These are phyloP conservation scores for Aspergillus heteromorphus DNA, from an alignment of 495 filamentous ascomycete species.

Conservation along the genomic window DNA sequence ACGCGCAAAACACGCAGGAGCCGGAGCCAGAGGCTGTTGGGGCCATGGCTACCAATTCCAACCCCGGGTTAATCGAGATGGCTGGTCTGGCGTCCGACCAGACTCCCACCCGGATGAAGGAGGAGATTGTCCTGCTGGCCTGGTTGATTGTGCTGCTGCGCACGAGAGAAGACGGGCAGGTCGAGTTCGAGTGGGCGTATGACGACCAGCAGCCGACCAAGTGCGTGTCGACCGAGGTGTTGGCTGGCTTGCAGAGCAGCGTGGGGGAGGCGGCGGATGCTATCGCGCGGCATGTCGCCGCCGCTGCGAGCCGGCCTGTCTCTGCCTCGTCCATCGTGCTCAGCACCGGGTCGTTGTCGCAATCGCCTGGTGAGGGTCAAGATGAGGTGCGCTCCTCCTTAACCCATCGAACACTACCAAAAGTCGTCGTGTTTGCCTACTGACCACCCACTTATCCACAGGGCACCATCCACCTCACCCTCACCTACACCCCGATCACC, in stretches of 20 bases:
- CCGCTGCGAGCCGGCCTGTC: not conserved
- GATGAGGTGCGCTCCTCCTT: slow-evolving; percentile 20
- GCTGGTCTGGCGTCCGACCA: slow-evolving; percentile 16
- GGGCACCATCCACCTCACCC: slow-evolving; percentile 24
- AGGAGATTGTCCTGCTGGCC: slow-evolving; percentile 37
- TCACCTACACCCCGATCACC: slow-evolving; percentile 19
- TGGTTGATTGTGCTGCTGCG: slow-evolving; percentile 40
- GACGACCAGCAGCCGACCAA: slow-evolving; percentile 4
- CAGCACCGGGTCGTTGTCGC: slow-evolving; percentile 25
- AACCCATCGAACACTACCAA: not conserved
- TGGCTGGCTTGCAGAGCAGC: slow-evolving; percentile 21
- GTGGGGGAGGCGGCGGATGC: slow-evolving; percentile 15
- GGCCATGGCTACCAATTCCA: slow-evolving; percentile 4
- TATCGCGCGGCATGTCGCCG: slow-evolving; percentile 19
- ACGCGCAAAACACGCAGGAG: slow-evolving; percentile 10
- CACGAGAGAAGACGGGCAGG: slow-evolving; percentile 32
- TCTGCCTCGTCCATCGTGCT: slow-evolving; percentile 24
- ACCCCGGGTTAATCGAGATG: slow-evolving; percentile 16
- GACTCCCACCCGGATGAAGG: slow-evolving; percentile 20
- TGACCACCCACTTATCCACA: not conserved
- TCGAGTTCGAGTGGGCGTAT: slow-evolving; percentile 35
- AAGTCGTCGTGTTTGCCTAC: too few species aligned
- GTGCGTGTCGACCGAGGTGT: slow-evolving; percentile 19
- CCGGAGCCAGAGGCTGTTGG: slow-evolving; percentile 3
- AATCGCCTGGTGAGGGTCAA: slow-evolving; percentile 11